Evolutionary conservation across 2,329 filamentous ascomycete genomes (phyloP).

Genomic region (Xylariaceae sp.): DNA sequence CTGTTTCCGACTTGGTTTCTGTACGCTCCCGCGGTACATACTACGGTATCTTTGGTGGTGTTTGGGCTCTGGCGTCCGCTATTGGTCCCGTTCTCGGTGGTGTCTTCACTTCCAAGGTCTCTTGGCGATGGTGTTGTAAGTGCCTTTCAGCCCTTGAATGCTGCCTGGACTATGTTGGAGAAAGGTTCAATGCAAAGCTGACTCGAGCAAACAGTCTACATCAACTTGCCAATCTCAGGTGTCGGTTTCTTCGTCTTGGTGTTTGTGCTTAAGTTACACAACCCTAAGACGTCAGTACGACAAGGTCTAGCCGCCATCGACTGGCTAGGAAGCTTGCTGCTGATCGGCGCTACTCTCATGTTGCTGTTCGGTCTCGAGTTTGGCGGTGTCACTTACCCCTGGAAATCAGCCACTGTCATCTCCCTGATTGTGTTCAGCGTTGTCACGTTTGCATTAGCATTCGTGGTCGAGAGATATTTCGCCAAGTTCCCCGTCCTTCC

Average conservation of each 20-base stretch:
- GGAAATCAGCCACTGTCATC: constrained; percentile 70
- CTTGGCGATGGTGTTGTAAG: constrained; percentile 51
- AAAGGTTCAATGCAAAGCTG: neutral
- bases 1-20: constrained; percentile 53
- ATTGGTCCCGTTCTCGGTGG: constrained; percentile 67
- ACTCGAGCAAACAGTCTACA: constrained; percentile 63
- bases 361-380: constrained; percentile 82
- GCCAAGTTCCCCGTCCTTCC: constrained; percentile 79
- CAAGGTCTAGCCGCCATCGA: constrained; percentile 61
- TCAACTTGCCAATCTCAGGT: constrained; percentile 54
- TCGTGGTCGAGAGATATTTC: constrained; percentile 67
- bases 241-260: constrained; percentile 47
- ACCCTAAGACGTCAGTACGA: constrained; percentile 59
- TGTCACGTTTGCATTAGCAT: constrained; percentile 60
- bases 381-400: constrained; percentile 71
- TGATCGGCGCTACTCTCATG: constrained; percentile 80
- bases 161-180: neutral
- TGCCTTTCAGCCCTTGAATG: neutral
- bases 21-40: constrained; percentile 49
- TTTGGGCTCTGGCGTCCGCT: constrained; percentile 63
- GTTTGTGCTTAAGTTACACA: constrained; percentile 65
- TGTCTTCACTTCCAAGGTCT: constrained; percentile 58
- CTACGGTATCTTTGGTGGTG: constrained; percentile 49
- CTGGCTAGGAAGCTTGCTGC: constrained; percentile 52
- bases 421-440: constrained; percentile 74